Evolutionary conservation across 2,329 filamentous ascomycete genomes (phyloP).

Genomic region (Fusarium decemcellulare): DNA sequence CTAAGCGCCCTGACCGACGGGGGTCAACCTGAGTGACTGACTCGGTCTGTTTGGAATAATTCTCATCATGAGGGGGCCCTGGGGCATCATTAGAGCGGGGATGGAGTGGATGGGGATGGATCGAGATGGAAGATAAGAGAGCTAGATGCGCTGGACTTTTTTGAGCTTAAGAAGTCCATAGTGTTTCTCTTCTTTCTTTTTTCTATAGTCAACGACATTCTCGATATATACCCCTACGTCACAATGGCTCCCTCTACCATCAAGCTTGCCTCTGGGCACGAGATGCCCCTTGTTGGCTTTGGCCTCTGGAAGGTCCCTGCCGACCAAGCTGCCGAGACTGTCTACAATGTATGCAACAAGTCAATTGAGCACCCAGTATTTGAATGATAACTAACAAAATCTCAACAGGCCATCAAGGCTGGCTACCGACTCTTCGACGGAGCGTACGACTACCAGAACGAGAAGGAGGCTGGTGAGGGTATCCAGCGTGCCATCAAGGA

Average conservation of each 20-base stretch:
- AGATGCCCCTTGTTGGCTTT: slow-evolving; percentile 65
- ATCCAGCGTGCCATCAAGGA: slow-evolving; percentile 70
- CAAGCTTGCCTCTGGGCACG: slow-evolving; percentile 44
- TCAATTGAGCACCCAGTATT: not conserved
- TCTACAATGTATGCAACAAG: slow-evolving; percentile 67
- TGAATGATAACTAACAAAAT: slow-evolving; percentile 2
- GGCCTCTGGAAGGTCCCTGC: slow-evolving; percentile 78
- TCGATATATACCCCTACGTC: not conserved
- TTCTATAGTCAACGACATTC: not conserved
- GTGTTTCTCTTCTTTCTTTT: not conserved
- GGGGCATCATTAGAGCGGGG: slow-evolving; percentile 22
- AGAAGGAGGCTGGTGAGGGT: slow-evolving; percentile 75
- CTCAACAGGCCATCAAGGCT: slow-evolving; percentile 61
- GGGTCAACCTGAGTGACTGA: slow-evolving; percentile 13
- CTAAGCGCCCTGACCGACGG: slow-evolving; percentile 20
- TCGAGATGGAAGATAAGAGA: slow-evolving; percentile 18
- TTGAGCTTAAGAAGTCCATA: slow-evolving; percentile 9
- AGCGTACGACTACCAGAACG: slow-evolving; percentile 74
- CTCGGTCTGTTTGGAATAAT: slow-evolving; percentile 10
- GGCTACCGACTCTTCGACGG: slow-evolving; percentile 68
- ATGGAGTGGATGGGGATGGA: not conserved
- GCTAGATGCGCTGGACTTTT: not conserved
- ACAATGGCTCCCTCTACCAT: slow-evolving; percentile 39
- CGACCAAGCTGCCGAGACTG: slow-evolving; percentile 62
- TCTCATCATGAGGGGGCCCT: slow-evolving; percentile 26